Base-by-base conservation (phyloP, 495 filamentous ascomycete genomes). In the Cryomyces antarcticus region DNA sequence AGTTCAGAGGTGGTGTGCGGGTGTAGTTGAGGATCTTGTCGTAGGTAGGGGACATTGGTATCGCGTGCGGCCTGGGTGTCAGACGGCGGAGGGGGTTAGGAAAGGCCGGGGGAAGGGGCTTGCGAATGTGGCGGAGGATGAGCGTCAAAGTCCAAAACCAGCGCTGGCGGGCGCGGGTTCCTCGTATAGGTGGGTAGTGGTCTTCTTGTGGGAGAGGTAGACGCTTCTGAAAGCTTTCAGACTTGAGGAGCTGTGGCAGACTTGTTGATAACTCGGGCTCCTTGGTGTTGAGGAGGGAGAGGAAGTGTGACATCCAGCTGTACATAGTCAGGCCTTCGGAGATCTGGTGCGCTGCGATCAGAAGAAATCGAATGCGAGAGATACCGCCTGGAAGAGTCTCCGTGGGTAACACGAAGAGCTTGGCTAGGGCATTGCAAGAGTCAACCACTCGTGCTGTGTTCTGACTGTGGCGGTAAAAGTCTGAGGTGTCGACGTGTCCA, bases 141-240 rank as follows among this genome's bases (percentile, higher is more conserved):
- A 54, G 43, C 17, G 54, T 52, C 9, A 62, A 49, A 17, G 53
- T 49, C 60, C 60, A 62, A 41, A 52, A 60, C 60, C 60, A 62
- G 4, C 58, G 52, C 43, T 52, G 46, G 6, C 55, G 41, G 7
- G 57, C 57, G 31, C 34, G 31, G n/a, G 35, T 49, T 11, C 54
- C 51, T 4, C 46, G 11, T n/a, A 57, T 41, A 7, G 49, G 46
- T 17, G 60, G 60, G 40, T 62, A 62, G 3, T 57, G 45, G 28
- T 57, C 57, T 50, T 62, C 60, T 51, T 62, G 60, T 9, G 60
- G 54, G 0, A 50, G 51, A 7, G 60, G 60, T 5, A 61, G 49
- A 6, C 49, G 42, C 2, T 37, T 28, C 9, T 7, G 28, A 2
- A 57, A 31, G 6, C 28, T 42, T 10, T 49, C 39, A 10, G 47